Evolutionary conservation across 805 yeast genomes (phyloP), one percentile per base, ranked within the genome.

Genomic region (Myxozyma monticola): DNA sequence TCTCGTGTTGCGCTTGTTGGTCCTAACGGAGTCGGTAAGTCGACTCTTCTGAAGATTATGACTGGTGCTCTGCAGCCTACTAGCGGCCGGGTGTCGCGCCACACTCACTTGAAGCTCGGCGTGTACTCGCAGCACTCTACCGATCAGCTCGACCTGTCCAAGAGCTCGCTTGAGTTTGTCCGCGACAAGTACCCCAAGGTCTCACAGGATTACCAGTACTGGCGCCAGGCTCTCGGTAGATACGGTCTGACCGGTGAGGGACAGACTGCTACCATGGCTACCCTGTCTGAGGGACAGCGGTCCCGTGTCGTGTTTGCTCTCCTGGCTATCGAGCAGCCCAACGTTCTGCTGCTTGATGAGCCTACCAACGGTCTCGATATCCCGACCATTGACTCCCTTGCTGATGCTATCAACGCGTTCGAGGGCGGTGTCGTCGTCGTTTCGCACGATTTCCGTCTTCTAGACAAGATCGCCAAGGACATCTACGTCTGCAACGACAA

Each of bases 351-450:
- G 68, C 78, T 93, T 74, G 99, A 93, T 78, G 99, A 93, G 84
- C 99, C 99, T 81, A 93, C 99, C 61, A 93, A 93, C 80, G 98
- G 98, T 79, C 78, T 93, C 73, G 99, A 93, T 78, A 91, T 93
- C 65, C 89, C 97, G 66, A 90, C 99, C 45, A 93, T 93, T 68
- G 99, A 93, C 74, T 93, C 99, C 37, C 78, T 93, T 65, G 99
- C 97, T 46, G 95, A 85, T 49, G 99, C 99, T 59, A 91, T 93
- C 69, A 84, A 89, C 61, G 85, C 81, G 28, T 93, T 87, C 79
- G 86, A 84, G 68, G 99, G 99, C 75, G 99, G 99, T 79, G 96
- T 91, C 47, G 95, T 89, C 61, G 96, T 93, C 52, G 99, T 93
- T 60, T 89, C 97, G 56, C 99, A 93, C 80, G 99, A 93, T 76